Percentiles rank a stretch among this genome's conserved stretches.
phyloP scores from a whole-genome alignment of 2,329 filamentous ascomycete species.

The Dothistroma pini region DNA sequence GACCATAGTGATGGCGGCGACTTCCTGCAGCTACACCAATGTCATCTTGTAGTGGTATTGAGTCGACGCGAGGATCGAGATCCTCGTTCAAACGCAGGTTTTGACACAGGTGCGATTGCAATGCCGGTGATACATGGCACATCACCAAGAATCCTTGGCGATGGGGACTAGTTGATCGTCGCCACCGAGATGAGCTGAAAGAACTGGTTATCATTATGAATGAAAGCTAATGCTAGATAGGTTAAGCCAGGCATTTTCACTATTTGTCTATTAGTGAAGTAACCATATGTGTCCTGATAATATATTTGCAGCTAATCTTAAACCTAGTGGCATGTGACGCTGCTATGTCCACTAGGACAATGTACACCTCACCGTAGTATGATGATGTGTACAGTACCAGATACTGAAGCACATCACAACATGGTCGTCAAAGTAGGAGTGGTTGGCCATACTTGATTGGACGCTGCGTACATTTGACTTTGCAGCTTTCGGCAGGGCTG shows the following conservation, averaged over 20 bases:
- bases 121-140: neutral
- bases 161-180: neutral
- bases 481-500: slow-evolving; percentile 8
- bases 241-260: too few species aligned
- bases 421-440: neutral
- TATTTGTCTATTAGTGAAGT: too few species aligned
- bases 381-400: slow-evolving; percentile 2
- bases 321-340: neutral
- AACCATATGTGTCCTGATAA: neutral
- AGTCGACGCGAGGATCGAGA: neutral
- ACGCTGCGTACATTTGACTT: slow-evolving; percentile 14
- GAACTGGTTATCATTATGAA: too few species aligned
- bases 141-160: neutral
- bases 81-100: neutral
- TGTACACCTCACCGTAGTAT: neutral
- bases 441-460: neutral
- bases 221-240: too few species aligned
- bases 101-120: neutral
- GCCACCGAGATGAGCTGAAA: slow-evolving; percentile 1
- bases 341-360: slow-evolving; percentile 4
- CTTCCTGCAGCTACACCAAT: neutral
- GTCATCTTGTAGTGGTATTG: neutral
- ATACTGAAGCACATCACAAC: neutral
- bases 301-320: too few species aligned
- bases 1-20: neutral